Evolutionary conservation across 2,329 filamentous ascomycete species (phyloP).

Genomic region (Penicillium decumbens): DNA sequence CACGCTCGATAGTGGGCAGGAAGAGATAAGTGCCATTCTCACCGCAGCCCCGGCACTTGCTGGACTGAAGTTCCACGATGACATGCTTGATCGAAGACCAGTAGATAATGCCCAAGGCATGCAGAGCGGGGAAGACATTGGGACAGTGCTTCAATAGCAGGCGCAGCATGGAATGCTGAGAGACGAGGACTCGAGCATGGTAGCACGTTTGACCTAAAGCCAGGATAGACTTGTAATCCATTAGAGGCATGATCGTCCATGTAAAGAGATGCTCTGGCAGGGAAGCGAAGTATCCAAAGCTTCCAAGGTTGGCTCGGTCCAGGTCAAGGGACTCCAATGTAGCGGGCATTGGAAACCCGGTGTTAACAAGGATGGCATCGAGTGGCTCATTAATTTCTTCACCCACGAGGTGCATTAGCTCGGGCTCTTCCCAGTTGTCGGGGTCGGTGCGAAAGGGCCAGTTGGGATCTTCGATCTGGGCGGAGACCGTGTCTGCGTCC

Average conservation of each 20-base stretch:
- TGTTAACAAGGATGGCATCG: neutral
- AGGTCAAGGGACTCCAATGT: too few relatives aligned
- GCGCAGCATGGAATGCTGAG: neutral
- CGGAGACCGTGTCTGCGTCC: neutral
- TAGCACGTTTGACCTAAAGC: neutral
- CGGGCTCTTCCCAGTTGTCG: neutral
- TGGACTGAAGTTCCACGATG: constrained; percentile 4
- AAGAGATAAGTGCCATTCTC: constrained; percentile 3
- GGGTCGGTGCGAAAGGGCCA: neutral
- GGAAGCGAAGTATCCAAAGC: neutral
- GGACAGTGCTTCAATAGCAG: neutral
- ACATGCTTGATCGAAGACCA: neutral
- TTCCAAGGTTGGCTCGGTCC: neutral
- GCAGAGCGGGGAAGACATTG: neutral
- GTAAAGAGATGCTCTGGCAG: neutral
- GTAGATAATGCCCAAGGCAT: neutral
- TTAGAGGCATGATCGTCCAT: neutral
- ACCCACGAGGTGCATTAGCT: neutral
- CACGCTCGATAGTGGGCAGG: constrained; percentile 9
- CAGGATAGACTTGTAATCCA: neutral
- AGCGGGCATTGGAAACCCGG: too few relatives aligned
- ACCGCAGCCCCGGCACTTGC: constrained; percentile 11
- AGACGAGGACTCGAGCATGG: neutral
- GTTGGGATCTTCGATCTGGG: neutral
- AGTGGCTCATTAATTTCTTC: neutral